Evolutionary conservation across 129 eudicot genomes (phyloP), one percentile per base, ranked within the genome.

Genomic region (Artemisia argyi): DNA sequence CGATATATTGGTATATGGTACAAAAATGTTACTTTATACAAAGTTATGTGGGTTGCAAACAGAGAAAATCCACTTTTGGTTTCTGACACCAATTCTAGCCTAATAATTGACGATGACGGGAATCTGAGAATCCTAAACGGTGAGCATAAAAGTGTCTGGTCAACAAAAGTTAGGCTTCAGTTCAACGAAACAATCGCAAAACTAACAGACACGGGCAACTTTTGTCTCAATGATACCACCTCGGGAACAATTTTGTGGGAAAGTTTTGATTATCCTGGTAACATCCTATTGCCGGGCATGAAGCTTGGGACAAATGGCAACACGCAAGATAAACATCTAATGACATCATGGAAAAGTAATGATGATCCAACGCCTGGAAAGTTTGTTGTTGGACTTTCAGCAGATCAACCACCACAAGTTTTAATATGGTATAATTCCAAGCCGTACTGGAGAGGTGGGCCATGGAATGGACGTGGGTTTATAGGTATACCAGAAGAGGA

Each of bases 261-360:
- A 26, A 60, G 65, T 60, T 60, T 20, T 60, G 65, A 60, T 24
- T 10, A 60, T 60, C 65, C 65, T 24, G 44, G 65, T 60, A 60
- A 60, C 19, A 66, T 71, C 7, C 5, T 81, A 8, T 44, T 81
- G 32, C 81, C 85, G 3, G 55, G 54, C 4, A 76, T 76, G 85
- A 64, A 0, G 62, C 32, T 76, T 3, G 66, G 65, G n/a, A 4
- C 59, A 2, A 73, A 14, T 9, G 48, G 48, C 2, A 50, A 1
- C 49, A 30, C 12, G 1, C 52, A 70, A 68, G 54, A 16, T 11
- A 50, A 30, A 3, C 55, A 51, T 10, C 9, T 71, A 4, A 15
- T 81, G 57, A 30, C 60, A 9, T 55, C 85, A 10, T 81, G 85
- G 85, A 47, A 32, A 58, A 65, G 19, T 48, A 12, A 61, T 0